phyloP scores from a whole-genome alignment of 83 land plant species.

The Picea abies region DNA sequence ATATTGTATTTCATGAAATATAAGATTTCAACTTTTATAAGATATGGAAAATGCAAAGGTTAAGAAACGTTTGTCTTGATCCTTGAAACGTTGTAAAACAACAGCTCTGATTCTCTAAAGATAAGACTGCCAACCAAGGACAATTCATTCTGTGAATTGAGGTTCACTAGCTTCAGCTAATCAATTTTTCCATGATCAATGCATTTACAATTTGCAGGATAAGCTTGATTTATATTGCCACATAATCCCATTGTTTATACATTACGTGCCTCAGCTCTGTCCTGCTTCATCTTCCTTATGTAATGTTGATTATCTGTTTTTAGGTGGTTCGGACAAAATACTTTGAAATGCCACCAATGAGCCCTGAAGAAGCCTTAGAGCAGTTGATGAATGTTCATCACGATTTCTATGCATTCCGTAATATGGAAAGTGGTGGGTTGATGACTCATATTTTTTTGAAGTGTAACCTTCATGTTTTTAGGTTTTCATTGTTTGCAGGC shows the following conservation, averaged over 20 bases:
- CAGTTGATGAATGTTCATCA: slow-evolving; percentile 87
- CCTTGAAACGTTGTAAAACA: background rate
- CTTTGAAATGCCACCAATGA: slow-evolving; percentile 96
- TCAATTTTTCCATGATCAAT: background rate
- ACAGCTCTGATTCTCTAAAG: background rate
- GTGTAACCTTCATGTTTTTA: slow-evolving; percentile 8
- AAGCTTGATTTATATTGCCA: background rate
- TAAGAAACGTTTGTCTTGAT: background rate
- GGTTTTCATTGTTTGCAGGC: background rate
- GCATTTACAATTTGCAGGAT: background rate
- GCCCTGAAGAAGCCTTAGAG: slow-evolving; percentile 72
- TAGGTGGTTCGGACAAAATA: slow-evolving; percentile 89
- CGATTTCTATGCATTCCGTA: slow-evolving; percentile 92
- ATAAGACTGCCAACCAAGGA: background rate
- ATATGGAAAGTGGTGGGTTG: slow-evolving; percentile 85
- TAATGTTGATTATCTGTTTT: slow-evolving; percentile 1
- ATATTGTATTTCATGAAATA: background rate
- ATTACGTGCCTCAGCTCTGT: background rate
- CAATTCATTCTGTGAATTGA: background rate
- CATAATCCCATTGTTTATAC: background rate
- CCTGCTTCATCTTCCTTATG: background rate
- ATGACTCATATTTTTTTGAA: background rate
- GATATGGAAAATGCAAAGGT: background rate
- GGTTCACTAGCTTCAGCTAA: background rate
- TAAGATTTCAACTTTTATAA: background rate